Evolutionary conservation across 2,329 filamentous ascomycete species (phyloP).

Genomic region (Tolypocladium nubicola): DNA sequence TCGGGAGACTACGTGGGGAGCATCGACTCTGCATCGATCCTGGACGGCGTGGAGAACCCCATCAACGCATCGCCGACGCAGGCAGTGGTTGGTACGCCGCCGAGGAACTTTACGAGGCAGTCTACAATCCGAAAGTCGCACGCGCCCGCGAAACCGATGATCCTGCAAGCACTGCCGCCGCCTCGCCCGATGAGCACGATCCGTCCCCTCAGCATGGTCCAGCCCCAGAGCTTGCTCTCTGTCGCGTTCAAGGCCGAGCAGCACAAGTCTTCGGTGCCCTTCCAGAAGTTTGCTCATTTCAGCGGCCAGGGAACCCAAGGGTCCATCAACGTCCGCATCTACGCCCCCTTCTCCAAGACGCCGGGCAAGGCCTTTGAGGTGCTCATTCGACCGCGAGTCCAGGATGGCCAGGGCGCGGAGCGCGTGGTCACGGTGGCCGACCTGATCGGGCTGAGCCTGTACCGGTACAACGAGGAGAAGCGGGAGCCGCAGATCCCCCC

Average conservation of each 20-base stretch:
- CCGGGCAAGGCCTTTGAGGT: constrained; percentile 60
- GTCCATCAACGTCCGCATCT: constrained; percentile 67
- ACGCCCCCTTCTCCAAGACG: constrained; percentile 58
- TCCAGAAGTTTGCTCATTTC: constrained; percentile 66
- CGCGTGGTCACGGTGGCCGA: constrained; percentile 63
- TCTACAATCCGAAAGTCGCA: constrained; percentile 55
- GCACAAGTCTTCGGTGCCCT: constrained; percentile 57
- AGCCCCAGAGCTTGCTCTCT: constrained; percentile 61
- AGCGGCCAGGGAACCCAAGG: constrained; percentile 71
- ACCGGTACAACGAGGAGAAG: constrained; percentile 69
- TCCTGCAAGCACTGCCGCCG: constrained; percentile 58
- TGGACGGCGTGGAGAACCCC: constrained; percentile 52
- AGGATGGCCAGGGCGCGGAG: constrained; percentile 52
- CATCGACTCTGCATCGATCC: constrained; percentile 60
- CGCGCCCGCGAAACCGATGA: constrained; percentile 41
- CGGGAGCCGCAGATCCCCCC: constrained; percentile 53
- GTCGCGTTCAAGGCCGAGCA: constrained; percentile 64
- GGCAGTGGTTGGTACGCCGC: constrained; percentile 54
- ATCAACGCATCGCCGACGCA: constrained; percentile 43
- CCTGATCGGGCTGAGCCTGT: constrained; percentile 70
- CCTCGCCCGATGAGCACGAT: constrained; percentile 57
- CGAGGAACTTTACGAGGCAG: constrained; percentile 47
- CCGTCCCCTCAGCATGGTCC: constrained; percentile 54
- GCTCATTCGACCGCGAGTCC: constrained; percentile 57
- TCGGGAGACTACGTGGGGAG: constrained; percentile 56